Percentiles rank a stretch among this genome's conserved stretches.
These are phyloP conservation scores for Psilocybe mexicana DNA, from an alignment of 1,284 basidiomycete genomes.

Conservation along the genomic window DNA sequence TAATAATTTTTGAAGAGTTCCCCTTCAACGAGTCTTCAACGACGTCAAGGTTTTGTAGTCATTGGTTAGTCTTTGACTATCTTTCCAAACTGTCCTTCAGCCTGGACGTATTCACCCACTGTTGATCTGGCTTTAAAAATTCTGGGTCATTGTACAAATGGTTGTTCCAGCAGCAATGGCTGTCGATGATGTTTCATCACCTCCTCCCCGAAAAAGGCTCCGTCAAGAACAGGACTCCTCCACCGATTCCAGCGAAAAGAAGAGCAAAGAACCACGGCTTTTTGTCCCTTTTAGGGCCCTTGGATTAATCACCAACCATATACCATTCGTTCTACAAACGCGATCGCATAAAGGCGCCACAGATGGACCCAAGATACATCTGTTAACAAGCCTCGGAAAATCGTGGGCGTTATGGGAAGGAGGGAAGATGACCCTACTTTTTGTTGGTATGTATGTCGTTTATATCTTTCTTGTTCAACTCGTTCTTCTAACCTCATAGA, in stretches of 20 bases:
- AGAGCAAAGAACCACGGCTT: conserved; percentile 51
- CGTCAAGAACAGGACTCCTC: conserved; percentile 30
- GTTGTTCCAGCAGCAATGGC: conserved; percentile 14
- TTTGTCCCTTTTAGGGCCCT: conserved; percentile 96
- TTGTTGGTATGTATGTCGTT: conserved; percentile 73
- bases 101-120: not conserved
- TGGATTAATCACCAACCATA: conserved; percentile 88
- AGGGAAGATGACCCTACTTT: conserved; percentile 88
- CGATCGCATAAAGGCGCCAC: conserved; percentile 86
- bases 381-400: conserved; percentile 87
- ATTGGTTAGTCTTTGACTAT: not conserved
- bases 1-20: conserved; percentile 12
- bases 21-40: not conserved
- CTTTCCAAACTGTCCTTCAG: not conserved
- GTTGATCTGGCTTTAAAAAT: not conserved
- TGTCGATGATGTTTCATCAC: conserved; percentile 25
- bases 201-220: conserved; percentile 46
- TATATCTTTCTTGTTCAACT: not conserved
- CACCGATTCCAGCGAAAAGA: conserved; percentile 19
- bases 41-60: not conserved
- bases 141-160: conserved; percentile 3
- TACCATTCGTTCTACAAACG: conserved; percentile 89
- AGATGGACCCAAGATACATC: conserved; percentile 77
- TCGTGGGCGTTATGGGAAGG: conserved; percentile 98
- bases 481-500: not conserved